Evolutionary conservation across 2,329 filamentous ascomycete genomes (phyloP), one percentile per base, ranked within the genome.

Genomic region (Drechslerella stenobrocha): DNA sequence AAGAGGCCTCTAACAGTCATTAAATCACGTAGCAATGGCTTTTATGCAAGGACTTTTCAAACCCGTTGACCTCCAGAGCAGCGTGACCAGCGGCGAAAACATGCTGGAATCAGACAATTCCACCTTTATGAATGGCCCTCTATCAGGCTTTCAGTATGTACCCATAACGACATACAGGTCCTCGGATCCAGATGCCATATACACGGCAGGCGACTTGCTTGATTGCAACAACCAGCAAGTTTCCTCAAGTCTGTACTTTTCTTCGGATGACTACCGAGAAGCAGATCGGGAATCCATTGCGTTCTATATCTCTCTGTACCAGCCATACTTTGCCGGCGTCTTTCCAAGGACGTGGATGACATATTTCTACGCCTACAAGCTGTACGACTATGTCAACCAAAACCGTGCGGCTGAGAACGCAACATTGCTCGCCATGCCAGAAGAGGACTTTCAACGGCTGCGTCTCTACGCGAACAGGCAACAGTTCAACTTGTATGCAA

Each of bases 331-430:
- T 30, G 9, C 22, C n/a, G 63, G 63, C 1, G 50, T 60, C 50
- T 60, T 67, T 23, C 48, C 53, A 18, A 18, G 35, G 2, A 40
- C 37, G 9, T 7, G 40, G 15, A 67, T 67, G 55, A 48, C 52
- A 20, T 60, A 60, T 34, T 67, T 55, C 44, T 44, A 56, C 13
- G 32, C 63, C 7, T 67, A 51, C 9, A 8, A 20, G 11, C 28
- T 67, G 2, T 67, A 60, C 24, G 63, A 67, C 20, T 67, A 67
- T 22, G 63, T 60, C n/a, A 47, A 47, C 13, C 63, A 67, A 23
- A 67, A 67, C 35, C 55, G 63, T 7, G 34, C 15, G 3, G 55
- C 63, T 1, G 35, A 20, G 5, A 67, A 67, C 40, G 3, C 51
- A 4, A 67, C 63, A 4, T 34, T 67, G n/a, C 28, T 46, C 6